Evolutionary conservation across 345 rosid species (phyloP).

Genomic region (Bruguiera parviflora): DNA sequence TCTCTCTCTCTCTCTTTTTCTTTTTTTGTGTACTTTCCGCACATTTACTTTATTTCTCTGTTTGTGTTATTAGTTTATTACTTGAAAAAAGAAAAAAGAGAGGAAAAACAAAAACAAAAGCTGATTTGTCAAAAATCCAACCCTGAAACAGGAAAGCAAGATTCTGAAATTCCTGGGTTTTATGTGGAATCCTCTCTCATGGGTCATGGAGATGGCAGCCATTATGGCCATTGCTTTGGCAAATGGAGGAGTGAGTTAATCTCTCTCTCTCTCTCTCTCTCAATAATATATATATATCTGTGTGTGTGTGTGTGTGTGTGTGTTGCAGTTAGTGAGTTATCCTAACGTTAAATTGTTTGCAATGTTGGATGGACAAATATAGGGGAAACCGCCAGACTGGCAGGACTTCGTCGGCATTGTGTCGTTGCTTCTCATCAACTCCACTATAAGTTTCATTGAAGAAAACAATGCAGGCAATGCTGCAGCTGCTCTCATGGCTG

Average conservation of each 20-base stretch:
- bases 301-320: neutral
- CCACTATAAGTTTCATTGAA: constrained; percentile 78
- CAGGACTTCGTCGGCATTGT: constrained; percentile 77
- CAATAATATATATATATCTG: neutral
- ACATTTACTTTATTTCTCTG: too few species aligned
- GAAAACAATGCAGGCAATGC: constrained; percentile 91
- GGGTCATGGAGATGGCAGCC: constrained; percentile 93
- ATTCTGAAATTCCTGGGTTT: constrained; percentile 70
- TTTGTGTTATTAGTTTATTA: too few species aligned
- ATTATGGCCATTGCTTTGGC: constrained; percentile 83
- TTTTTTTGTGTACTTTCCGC: neutral
- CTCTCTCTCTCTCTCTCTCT: neutral
- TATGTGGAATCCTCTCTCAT: constrained; percentile 94
- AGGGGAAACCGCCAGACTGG: constrained; percentile 91
- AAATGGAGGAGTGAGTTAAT: constrained; percentile 59
- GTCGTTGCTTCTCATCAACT: constrained; percentile 64
- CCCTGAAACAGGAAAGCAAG: constrained; percentile 57
- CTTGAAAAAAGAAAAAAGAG: too few species aligned
- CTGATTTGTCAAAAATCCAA: neutral
- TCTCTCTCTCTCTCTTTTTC: too few species aligned
- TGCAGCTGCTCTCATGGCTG: constrained; percentile 75
- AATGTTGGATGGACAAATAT: constrained; percentile 9
- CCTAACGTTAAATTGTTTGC: too few species aligned
- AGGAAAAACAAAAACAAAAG: too few species aligned
- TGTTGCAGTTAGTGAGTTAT: neutral